Percentiles rank a stretch among this genome's conserved stretches.
These are phyloP conservation scores for Globisporangium paddicum DNA, from an alignment of 352 stramenopile genomes.

Conservation along the genomic window DNA sequence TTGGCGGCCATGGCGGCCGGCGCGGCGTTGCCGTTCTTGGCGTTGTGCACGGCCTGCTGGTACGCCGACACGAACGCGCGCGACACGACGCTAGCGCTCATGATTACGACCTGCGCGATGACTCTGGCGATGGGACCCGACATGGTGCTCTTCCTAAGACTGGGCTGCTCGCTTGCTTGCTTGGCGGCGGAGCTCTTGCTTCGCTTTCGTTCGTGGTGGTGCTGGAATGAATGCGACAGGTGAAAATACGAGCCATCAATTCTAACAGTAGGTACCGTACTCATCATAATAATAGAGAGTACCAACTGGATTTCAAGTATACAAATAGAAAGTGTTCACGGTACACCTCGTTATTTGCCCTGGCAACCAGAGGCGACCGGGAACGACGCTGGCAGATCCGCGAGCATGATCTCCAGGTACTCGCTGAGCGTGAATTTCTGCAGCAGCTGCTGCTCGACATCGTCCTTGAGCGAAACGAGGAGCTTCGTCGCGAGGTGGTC, in stretches of 20 bases:
- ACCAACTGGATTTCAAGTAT: background rate
- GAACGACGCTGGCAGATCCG: slow-evolving; percentile 34
- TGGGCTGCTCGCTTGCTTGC: slow-evolving; percentile 11
- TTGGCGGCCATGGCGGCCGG: slow-evolving; percentile 60
- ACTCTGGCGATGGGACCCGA: slow-evolving; percentile 78
- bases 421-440: slow-evolving; percentile 44
- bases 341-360: background rate
- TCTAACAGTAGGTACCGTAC: background rate
- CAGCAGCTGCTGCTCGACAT: slow-evolving; percentile 39
- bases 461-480: slow-evolving; percentile 27
- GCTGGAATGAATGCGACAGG: no score
- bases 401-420: slow-evolving; percentile 42
- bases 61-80: slow-evolving; percentile 88
- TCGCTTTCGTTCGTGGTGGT: background rate
- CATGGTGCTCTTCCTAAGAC: slow-evolving; percentile 29
- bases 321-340: background rate
- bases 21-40: slow-evolving; percentile 55
- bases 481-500: slow-evolving; percentile 37
- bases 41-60: slow-evolving; percentile 85
- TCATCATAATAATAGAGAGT: background rate
- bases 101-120: slow-evolving; percentile 81
- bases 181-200: no score
- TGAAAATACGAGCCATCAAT: no score
- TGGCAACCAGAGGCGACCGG: background rate
- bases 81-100: slow-evolving; percentile 76